These are phyloP conservation scores for Termitomyces sp. DNA, from an alignment of 768 basidiomycete species.

Conservation along the genomic window DNA sequence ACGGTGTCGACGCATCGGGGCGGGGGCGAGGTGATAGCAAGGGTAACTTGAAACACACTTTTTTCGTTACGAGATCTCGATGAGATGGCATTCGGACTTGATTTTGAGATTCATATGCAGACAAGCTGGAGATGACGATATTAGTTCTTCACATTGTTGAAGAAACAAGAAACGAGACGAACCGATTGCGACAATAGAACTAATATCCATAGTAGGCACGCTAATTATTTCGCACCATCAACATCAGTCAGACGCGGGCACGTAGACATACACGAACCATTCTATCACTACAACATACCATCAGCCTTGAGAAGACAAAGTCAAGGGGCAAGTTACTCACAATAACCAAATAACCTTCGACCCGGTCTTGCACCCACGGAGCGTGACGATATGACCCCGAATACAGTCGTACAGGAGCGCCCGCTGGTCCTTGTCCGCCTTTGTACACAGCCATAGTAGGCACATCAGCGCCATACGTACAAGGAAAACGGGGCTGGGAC, in stretches of 20 bases:
- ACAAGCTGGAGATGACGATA: background rate
- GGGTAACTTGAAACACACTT: background rate
- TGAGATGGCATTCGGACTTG: background rate
- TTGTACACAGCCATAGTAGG: background rate
- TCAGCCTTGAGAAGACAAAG: no score
- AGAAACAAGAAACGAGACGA: background rate
- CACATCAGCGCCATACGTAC: background rate
- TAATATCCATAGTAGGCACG: background rate
- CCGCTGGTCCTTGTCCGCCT: conserved; percentile 87
- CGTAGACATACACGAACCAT: background rate
- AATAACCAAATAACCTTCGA: conserved; percentile 92
- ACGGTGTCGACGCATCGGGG: background rate
- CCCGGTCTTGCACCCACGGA: conserved; percentile 88
- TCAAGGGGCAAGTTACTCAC: conserved; percentile 22
- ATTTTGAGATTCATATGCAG: background rate
- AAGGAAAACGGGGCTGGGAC: background rate
- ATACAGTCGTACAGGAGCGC: conserved; percentile 81
- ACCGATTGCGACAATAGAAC: background rate
- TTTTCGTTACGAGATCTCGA: background rate
- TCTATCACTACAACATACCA: no score
- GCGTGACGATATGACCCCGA: conserved; percentile 79
- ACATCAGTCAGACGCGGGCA: background rate
- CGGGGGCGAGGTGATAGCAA: background rate
- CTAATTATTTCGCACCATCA: background rate
- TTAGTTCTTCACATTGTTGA: background rate